Evolutionary conservation across 805 yeast species (phyloP).

Genomic region (Ogataea ganodermae): DNA sequence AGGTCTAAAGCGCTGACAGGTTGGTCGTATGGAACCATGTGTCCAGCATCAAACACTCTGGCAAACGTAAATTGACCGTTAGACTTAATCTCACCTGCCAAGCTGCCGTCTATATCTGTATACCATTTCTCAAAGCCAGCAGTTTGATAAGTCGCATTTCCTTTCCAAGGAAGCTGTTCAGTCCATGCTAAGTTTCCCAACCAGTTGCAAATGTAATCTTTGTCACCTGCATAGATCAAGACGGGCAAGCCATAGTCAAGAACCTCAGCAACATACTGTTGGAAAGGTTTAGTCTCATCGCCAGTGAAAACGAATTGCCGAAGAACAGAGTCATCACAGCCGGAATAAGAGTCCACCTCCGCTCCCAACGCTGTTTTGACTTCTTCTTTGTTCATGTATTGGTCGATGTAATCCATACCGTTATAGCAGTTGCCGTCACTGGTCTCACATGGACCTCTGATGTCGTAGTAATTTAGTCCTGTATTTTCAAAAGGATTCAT

Average conservation of each 20-base stretch:
- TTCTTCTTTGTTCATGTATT: conserved; percentile 72
- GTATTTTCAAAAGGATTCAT: conserved; percentile 81
- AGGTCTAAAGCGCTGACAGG: conserved; percentile 76
- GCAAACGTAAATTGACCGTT: conserved; percentile 74
- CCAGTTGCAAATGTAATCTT: conserved; percentile 97
- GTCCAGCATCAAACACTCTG: conserved; percentile 88
- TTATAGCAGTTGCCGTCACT: conserved; percentile 73
- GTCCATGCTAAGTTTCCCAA: conserved; percentile 91
- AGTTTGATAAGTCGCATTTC: conserved; percentile 16
- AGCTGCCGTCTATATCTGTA: conserved; percentile 28
- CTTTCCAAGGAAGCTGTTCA: conserved; percentile 54
- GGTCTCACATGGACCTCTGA: conserved; percentile 73
- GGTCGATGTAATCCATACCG: conserved; percentile 72
- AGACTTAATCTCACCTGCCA: conserved; percentile 43
- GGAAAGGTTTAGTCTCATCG: conserved; percentile 92
- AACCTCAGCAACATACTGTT: conserved; percentile 67
- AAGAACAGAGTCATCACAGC: conserved; percentile 78
- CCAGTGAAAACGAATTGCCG: conserved; percentile 82
- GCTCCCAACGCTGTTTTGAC: conserved; percentile 88
- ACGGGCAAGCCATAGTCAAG: conserved; percentile 78
- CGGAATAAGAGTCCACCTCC: conserved; percentile 74
- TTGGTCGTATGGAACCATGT: conserved; percentile 93
- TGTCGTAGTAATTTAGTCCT: conserved; percentile 90
- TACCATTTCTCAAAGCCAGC: conserved; percentile 29
- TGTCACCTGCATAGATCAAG: conserved; percentile 91